Base-by-base conservation (phyloP, 345 rosid species). In the Acer campestre region DNA sequence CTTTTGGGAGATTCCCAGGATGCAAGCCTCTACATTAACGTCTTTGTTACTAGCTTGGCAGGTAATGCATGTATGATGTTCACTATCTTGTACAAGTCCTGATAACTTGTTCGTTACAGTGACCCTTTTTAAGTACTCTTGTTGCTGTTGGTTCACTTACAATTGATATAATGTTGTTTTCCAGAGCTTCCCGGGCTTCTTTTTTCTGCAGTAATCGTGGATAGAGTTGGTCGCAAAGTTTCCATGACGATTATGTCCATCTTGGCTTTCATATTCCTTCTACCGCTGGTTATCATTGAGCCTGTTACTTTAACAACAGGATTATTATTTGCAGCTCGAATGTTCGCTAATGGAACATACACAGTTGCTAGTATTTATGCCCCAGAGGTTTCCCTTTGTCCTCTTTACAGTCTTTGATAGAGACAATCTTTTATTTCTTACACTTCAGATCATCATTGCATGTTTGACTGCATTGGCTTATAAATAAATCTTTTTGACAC, bases 131-230 rank as follows among this genome's bases (percentile, higher is more conserved):
- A 29, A 18, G 10, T 55, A 3, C 29, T 31, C 20, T 31, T 31
- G 6, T 1, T 7, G 61, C 0, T 55, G 74, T 51, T 71, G 62
- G 48, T 71, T 55, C 48, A 48, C 22, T 31, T 42, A 42, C 22
- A 58, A 48, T 58, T 58, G 25, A 44, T 17, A 10, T 25, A 17
- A 17, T 18, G 73, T 74, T 48, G 58, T 63, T 48, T 72, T 76
- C 35, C 78, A 91, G 95, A 91, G 82, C 74, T 86, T 63, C 95
- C 93, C n/a, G 95, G 93, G 77, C 86, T 91, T 27, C 70, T 91
- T 6, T 68, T 91, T 42, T 80, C 95, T 56, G 91, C 90, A 46
- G 48, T 85, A 10, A 85, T 79, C 42, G 88, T 91, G 25, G 95
- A 91, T 75, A 86, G 82, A 70, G 49, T 86, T 44, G 95, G 95